phyloP scores from a whole-genome alignment of 495 filamentous ascomycete genomes.

The Lasiosphaeria hispida region DNA sequence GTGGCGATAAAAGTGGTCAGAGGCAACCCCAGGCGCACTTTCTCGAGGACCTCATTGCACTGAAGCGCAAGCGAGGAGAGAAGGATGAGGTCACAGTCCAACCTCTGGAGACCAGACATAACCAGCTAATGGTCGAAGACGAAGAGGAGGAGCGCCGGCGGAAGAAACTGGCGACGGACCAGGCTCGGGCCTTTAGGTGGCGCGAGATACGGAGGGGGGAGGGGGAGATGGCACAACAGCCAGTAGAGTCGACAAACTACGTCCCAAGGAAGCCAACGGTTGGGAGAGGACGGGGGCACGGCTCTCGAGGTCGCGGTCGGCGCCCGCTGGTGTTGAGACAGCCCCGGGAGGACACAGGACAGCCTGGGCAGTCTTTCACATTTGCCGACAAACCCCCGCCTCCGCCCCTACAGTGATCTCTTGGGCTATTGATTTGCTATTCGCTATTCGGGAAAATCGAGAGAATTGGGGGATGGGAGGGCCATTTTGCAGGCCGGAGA shows the following conservation, averaged over 20 bases:
- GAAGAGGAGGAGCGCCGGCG: slow-evolving; percentile 31
- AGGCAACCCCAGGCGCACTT: slow-evolving; percentile 45
- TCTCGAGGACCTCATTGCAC: slow-evolving; percentile 42
- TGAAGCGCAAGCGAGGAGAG: slow-evolving; percentile 56
- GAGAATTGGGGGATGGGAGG: no score
- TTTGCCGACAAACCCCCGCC: no score
- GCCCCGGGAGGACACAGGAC: background rate
- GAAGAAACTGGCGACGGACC: slow-evolving; percentile 24
- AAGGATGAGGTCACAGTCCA: slow-evolving; percentile 52
- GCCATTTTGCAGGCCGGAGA: no score
- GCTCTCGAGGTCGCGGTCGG: slow-evolving; percentile 20
- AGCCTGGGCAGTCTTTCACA: no score
- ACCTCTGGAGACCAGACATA: slow-evolving; percentile 37
- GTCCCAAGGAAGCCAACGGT: slow-evolving; percentile 14
- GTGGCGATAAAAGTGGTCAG: slow-evolving; percentile 34
- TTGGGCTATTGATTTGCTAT: no score
- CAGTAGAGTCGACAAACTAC: slow-evolving; percentile 12
- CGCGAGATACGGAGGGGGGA: slow-evolving; percentile 24
- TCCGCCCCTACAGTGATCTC: no score
- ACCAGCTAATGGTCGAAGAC: slow-evolving; percentile 32
- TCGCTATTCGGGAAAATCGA: no score
- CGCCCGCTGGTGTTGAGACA: slow-evolving; percentile 21
- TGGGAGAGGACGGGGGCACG: slow-evolving; percentile 16
- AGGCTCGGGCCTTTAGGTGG: slow-evolving; percentile 26
- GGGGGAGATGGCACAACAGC: slow-evolving; percentile 2